Evolutionary conservation across 805 yeast genomes (phyloP).

Genomic region (Ogataea pilisensis): DNA sequence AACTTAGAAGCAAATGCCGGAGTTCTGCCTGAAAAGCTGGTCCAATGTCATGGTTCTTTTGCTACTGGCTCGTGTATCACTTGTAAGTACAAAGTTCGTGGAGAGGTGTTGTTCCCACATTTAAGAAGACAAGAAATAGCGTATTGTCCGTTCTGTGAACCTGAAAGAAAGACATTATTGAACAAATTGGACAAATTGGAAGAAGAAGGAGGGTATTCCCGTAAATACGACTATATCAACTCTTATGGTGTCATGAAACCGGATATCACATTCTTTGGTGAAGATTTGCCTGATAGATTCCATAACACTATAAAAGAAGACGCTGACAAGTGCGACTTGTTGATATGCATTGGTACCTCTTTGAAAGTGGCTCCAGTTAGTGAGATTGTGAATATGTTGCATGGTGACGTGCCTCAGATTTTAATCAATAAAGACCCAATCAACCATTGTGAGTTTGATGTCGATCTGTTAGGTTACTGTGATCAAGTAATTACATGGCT

Average conservation of each 20-base stretch:
- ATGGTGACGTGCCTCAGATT: conserved; percentile 75
- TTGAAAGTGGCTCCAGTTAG: conserved; percentile 90
- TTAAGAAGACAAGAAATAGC: conserved; percentile 62
- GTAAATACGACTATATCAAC: conserved; percentile 33
- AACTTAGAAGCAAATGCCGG: conserved; percentile 84
- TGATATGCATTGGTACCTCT: conserved; percentile 86
- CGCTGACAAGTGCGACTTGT: conserved; percentile 63
- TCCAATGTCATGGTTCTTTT: conserved; percentile 92
- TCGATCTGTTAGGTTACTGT: conserved; percentile 71
- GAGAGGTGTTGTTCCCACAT: conserved; percentile 57
- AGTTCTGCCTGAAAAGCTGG: conserved; percentile 55
- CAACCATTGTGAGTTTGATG: conserved; percentile 73
- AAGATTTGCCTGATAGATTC: conserved; percentile 67
- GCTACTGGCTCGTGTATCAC: conserved; percentile 82
- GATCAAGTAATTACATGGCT: conserved; percentile 76
- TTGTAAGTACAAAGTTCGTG: conserved; percentile 64
- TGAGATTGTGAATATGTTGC: conserved; percentile 73
- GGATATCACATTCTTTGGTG: conserved; percentile 90
- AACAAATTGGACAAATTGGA: conserved; percentile 29
- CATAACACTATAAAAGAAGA: conserved; percentile 60
- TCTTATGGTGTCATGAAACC: conserved; percentile 85
- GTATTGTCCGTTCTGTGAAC: conserved; percentile 62
- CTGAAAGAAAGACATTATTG: conserved; percentile 34
- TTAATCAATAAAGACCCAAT: conserved; percentile 75
- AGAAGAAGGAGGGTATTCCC: conserved; percentile 28